Conservation (phyloP, 2,329 filamentous ascomycete genomes). For the Alternaria triticimaculans region DNA sequence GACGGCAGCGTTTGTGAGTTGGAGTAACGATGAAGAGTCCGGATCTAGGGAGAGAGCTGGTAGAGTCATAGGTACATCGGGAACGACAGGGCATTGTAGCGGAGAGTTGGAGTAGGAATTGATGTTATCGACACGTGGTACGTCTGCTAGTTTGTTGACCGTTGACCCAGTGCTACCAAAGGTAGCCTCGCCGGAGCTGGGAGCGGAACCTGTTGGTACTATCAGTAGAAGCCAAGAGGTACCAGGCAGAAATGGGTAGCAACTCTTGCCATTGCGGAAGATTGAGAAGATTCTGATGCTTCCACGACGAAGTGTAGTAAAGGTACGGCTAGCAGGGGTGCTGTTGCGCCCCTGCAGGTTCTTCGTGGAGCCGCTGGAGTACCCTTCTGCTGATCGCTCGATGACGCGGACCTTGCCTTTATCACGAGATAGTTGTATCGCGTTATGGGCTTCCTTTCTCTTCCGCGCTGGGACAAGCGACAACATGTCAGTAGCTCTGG, state of each 20-base stretch:
- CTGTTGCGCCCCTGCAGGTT: constrained; percentile 21
- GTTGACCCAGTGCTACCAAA: constrained; percentile 15
- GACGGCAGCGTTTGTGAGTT: constrained; percentile 34
- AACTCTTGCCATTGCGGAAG: constrained; percentile 43
- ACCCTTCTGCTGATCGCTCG: constrained; percentile 26
- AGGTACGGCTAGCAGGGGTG: constrained; percentile 31
- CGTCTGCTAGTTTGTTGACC: constrained; percentile 20
- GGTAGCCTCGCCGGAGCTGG: constrained; percentile 10
- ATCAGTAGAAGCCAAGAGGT: background rate
- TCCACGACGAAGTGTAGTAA: constrained; percentile 39
- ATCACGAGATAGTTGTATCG: constrained; percentile 25
- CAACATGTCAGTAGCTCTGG: constrained; percentile 32
- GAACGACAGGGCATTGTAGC: constrained; percentile 22
- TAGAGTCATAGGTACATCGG: constrained; percentile 14
- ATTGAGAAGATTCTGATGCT: constrained; percentile 45
- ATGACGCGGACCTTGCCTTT: constrained; percentile 44
- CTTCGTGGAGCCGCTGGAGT: constrained; percentile 17
- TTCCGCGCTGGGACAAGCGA: constrained; percentile 40
- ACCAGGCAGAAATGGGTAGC: background rate
- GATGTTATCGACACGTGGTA: constrained; percentile 16
- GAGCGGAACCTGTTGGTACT: constrained; percentile 20
- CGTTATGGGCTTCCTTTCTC: constrained; percentile 38
- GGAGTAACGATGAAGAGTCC: constrained; percentile 26
- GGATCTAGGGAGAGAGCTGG: constrained; percentile 19
- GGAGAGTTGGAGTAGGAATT: constrained; percentile 8